Percentiles rank a stretch among this genome's conserved stretches.
Conservation (phyloP, 2,329 filamentous ascomycete genomes). For the Apiospora phragmitis region DNA sequence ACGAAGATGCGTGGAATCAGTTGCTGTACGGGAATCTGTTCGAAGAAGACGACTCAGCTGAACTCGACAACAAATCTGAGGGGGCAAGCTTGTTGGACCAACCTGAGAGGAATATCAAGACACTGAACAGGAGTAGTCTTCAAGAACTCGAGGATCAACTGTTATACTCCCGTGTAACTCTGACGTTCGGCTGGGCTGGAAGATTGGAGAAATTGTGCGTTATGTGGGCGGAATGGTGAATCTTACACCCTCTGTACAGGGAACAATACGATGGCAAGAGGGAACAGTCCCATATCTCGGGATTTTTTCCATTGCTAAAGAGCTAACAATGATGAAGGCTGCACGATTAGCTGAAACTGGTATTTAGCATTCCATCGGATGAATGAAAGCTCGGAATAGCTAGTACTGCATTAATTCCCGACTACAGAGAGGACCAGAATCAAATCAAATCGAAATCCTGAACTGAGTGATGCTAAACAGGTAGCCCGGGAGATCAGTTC, state of each 20-base stretch:
- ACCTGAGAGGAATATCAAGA: slow-evolving; percentile 39
- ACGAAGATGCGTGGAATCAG: slow-evolving; percentile 50
- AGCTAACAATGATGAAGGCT: neutral
- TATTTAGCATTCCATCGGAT: neutral
- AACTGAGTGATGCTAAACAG: neutral
- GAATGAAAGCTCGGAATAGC: too few relatives aligned
- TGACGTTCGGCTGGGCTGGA: slow-evolving; percentile 56
- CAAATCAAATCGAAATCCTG: neutral
- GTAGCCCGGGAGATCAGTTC: neutral
- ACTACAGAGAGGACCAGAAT: too few relatives aligned
- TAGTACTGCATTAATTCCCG: neutral
- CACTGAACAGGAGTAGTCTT: slow-evolving; percentile 39
- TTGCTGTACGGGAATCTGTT: slow-evolving; percentile 30
- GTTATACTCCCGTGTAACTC: slow-evolving; percentile 50
- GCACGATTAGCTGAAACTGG: neutral
- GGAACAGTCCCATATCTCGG: neutral
- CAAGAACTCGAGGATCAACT: slow-evolving; percentile 51
- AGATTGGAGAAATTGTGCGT: slow-evolving; percentile 39
- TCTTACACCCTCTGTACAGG: neutral
- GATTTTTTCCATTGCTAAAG: neutral
- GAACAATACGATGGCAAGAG: neutral
- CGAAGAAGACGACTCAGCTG: neutral
- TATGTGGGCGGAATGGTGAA: slow-evolving; percentile 42
- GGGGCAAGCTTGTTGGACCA: slow-evolving; percentile 44
- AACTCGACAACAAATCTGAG: neutral